A percentile compares a stretch with the other conserved stretches of the same genome.
phyloP scores from a whole-genome alignment of 441 rosid genomes.

The Syzygium syzygioides region DNA sequence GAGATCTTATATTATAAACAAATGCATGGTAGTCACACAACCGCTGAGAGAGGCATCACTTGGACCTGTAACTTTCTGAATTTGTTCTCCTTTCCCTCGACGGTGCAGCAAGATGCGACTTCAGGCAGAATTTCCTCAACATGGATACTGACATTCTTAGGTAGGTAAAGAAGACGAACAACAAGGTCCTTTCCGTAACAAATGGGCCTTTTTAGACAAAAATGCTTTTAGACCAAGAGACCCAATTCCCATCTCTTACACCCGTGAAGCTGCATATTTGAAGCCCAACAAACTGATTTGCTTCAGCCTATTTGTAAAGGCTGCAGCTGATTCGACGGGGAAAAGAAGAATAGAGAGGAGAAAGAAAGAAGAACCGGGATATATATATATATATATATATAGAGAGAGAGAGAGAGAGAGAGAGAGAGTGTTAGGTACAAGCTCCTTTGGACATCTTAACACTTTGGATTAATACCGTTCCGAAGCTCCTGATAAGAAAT shows the following conservation, averaged over 20 bases:
- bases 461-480: too few species aligned
- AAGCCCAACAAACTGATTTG: background rate
- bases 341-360: background rate
- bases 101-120: background rate
- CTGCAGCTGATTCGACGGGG: background rate
- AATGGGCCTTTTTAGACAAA: background rate
- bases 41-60: background rate
- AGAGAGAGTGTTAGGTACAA: too few species aligned
- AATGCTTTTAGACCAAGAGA: background rate
- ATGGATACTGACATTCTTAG: background rate
- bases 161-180: background rate
- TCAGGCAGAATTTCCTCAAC: background rate
- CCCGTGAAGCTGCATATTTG: background rate
- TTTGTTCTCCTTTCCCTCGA: too few species aligned
- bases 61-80: background rate
- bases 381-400: too few species aligned
- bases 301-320: background rate
- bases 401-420: background rate
- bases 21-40: background rate
- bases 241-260: background rate
- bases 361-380: background rate
- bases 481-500: background rate
- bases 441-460: background rate
- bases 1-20: background rate
- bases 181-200: background rate